phyloP scores from a whole-genome alignment of 2,329 filamentous ascomycete species.

The Fusarium sarcochroum region DNA sequence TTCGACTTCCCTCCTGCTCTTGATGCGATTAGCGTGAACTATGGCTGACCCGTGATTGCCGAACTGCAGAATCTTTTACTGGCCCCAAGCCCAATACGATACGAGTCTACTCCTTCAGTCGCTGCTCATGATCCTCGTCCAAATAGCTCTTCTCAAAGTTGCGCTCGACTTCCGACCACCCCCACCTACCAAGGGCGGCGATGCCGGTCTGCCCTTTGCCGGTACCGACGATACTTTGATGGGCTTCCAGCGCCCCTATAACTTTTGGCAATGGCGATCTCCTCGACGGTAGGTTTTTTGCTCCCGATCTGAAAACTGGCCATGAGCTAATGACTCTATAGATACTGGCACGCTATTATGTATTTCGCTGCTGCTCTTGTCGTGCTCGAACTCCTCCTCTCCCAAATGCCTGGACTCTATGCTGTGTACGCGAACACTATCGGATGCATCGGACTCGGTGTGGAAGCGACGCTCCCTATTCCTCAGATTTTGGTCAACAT shows the following conservation, averaged over 20 bases:
- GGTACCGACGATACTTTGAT: conserved; percentile 59
- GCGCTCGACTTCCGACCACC: conserved; percentile 76
- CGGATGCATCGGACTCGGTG: conserved; percentile 80
- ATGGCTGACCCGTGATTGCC: conserved; percentile 39
- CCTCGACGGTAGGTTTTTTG: conserved; percentile 70
- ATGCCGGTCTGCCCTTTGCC: conserved; percentile 73
- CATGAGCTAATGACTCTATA: conserved; percentile 49
- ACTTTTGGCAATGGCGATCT: conserved; percentile 87
- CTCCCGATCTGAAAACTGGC: background rate
- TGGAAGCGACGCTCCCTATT: conserved; percentile 86
- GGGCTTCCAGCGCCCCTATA: conserved; percentile 72
- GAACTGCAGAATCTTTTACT: conserved; percentile 74
- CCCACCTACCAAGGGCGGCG: conserved; percentile 71
- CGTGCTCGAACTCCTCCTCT: conserved; percentile 76
- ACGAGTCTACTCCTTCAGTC: conserved; percentile 74
- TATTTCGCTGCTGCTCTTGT: conserved; percentile 75
- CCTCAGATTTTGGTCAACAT: conserved; percentile 83
- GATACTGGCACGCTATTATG: conserved; percentile 83
- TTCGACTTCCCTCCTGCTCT: conserved; percentile 51
- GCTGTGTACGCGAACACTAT: conserved; percentile 75
- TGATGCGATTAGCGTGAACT: conserved; percentile 4
- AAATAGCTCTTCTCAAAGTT: conserved; percentile 75
- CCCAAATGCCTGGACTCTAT: conserved; percentile 70
- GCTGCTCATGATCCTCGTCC: conserved; percentile 75
- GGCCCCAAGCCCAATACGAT: conserved; percentile 76